Base-by-base conservation (phyloP, 352 stramenopile species). In the Phytophthora quininea region DNA sequence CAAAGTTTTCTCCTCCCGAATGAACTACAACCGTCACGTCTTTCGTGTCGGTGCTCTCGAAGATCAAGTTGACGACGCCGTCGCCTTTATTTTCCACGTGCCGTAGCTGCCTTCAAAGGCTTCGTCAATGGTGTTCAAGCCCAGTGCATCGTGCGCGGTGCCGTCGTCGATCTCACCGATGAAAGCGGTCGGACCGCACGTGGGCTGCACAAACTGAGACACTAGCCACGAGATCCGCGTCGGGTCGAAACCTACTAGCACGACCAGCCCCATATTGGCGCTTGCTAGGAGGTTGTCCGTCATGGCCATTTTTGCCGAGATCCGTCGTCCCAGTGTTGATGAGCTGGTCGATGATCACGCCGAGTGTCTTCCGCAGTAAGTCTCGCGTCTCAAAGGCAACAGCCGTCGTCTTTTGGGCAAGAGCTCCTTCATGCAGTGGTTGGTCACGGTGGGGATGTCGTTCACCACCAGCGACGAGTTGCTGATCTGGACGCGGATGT, bases 171-270 rank as follows among this genome's bases (percentile, higher is more conserved):
- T 69, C 8, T 73, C 59, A 42, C 59, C 65, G 6, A 73, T 42
- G 29, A 61, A 73, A 14, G 47, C 61, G 3, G 65, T 73, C n/a
- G 53, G 65, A 4, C 42, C 67, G 24, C 73, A 73, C 3, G 38
- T 69, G n/a, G 72, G 64, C 53, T 83, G 72, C 2, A 80, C 60
- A 30, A 77, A 83, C 32, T 80, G 62, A 4, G 64, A 63, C 1
- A 58, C 72, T 54, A 81, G 37, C 24, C 66, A 67, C 10, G 58
- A 62, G 24, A 83, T 58, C 3, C 72, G 50, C 0, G 67, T 84
- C 9, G 76, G 71, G 40, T 84, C 73, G 3, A 84, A 58, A 30
- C 40, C 62, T 8, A 70, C 42, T 14, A 84, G n/a, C 31, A 82
- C 55, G 3, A 42, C 47, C 4, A 74, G 67, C 7, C 76, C 73